Evolutionary conservation across 306 rosid species (phyloP), one percentile per base, ranked within the genome.

Genomic region (Glycine tomentella): DNA sequence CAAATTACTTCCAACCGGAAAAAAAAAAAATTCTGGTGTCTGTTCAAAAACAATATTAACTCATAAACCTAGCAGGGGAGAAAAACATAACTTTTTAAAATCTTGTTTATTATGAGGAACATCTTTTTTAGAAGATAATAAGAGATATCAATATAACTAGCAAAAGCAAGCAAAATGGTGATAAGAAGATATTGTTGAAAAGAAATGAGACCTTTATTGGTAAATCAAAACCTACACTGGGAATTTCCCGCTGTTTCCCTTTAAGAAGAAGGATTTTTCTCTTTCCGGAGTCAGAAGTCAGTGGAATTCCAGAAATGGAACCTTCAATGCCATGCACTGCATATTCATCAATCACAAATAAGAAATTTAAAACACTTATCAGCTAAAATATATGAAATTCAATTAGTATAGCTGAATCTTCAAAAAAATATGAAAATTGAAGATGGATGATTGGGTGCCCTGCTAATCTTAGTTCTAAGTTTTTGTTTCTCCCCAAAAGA

Each of bases 211-310:
- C 50, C 25, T 78, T 44, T 9, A 36, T 0, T 11, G 15, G 46
- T 57, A 75, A 55, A 55, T 36, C 6, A 25, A 62, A 76, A 78
- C 91, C 75, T 77, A 95, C 96, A 71, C 69, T 87, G 71, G 92
- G 74, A 61, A 81, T 80, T 84, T 93, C 97, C 69, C 85, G 91
- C 76, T 87, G 93, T 85, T 92, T 94, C 46, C 97, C 98, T 88
- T 94, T 92, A 50, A 92, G 89, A 72, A 95, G 98, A 66, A 95
- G 90, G 78, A 89, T 55, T 81, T 88, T 95, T 81, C 89, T 93
- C 92, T 90, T 95, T 81, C 96, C 98, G 48, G 93, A 84, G 78
- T 87, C 98, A 46, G 91, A 85, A 83, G 90, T 84, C 81, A 89
- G 82, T 52, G 92, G 90, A 53, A 90, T 82, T 79, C 88, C 91